Base-by-base conservation (phyloP, 2,329 filamentous ascomycete species). In the Calonectria crousiana region DNA sequence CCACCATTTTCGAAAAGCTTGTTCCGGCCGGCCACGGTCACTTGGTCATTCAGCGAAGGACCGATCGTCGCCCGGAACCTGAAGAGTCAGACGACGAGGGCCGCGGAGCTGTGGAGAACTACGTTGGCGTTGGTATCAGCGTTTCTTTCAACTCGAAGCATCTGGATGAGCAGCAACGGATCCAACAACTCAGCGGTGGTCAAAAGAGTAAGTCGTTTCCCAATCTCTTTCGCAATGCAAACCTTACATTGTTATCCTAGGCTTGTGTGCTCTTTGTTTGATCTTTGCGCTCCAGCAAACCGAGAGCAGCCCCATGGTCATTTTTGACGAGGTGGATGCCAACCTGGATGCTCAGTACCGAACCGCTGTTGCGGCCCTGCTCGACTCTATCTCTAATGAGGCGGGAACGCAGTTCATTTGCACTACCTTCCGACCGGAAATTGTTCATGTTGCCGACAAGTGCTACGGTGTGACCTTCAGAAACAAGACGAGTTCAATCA, bases 271-370 rank as follows among this genome's bases (percentile, higher is more conserved):
- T 13, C 91, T 99, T n/a, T 97, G 97, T 56, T 92, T 99, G 67
- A 97, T 99, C 79, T 99, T 99, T 83, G 97, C 97, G n/a, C 97
- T 99, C 79, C 97, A 99, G 85, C 95, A 96, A 79, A 98, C 96
- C 74, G 97, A 99, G 84, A 97, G 96, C 13, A 97, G 96, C 56
- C 97, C 97, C 1, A 98, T 99, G 89, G 98, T 99, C 84, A 96
- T 99, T 81, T 99, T 99, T 80, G 97, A 99, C 84, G 97, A 99
- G 86, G 98, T 99, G 77, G 97, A 99, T 83, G 97, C 97, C 84
- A 99, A 99, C 83, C 91, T 99, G 30, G 97, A 99, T 84, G 96
- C 97, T 1, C 97, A 99, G 85, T 99, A 99, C 87, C 94, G 97
- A 75, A 98, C 97, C 1, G 96, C 97, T 1, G 97, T 99, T 14